Evolutionary conservation across 768 basidiomycete genomes (phyloP), one percentile per base, ranked within the genome.

Genomic region (Filobasidium floriforme): DNA sequence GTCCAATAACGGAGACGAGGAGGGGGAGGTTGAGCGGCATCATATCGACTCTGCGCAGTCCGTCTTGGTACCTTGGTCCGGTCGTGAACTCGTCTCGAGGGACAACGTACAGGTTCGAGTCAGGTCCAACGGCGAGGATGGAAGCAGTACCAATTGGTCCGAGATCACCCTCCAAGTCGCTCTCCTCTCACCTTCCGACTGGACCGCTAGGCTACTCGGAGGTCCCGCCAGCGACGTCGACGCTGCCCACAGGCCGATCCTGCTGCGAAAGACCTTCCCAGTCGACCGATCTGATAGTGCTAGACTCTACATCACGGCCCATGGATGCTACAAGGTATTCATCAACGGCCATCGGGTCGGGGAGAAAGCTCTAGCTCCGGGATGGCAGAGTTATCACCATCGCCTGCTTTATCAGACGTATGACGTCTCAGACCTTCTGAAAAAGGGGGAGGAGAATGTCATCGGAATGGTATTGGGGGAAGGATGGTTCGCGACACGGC

Each of bases 281-380:
- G 1, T 73, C 59, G 44, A 52, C 44, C 15, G 18, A 18, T 11
- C 29, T 18, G 22, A 15, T 24, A 18, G 18, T 0, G 68, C 68
- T n/a, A 43, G 76, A n/a, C 64, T 77, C 0, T 75, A 76, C 63
- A 70, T 71, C 10, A 77, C 76, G 3, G 75, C 76, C 4, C 63
- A 60, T 24, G 76, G 76, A 1, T 12, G 73, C 3, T 77, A 77
- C 66, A 71, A 73, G 29, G 66, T 70, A 0, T 51, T 66, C 15
- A 64, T 76, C 62, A 77, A 77, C 63, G 76, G 73, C 22, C n/a
- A 66, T 22, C 59, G 46, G 6, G 68, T 77, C 14, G 75, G 72
- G 40, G 71, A 73, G 44, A 70, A 76, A 15, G 54, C 73, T 26
- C 65, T 77, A 12, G 59, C 70, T 7, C 76, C 76, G 5, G 76